These are phyloP conservation scores for Tolypocladium inflatum DNA, from an alignment of 2,329 filamentous ascomycete genomes.

Conservation along the genomic window DNA sequence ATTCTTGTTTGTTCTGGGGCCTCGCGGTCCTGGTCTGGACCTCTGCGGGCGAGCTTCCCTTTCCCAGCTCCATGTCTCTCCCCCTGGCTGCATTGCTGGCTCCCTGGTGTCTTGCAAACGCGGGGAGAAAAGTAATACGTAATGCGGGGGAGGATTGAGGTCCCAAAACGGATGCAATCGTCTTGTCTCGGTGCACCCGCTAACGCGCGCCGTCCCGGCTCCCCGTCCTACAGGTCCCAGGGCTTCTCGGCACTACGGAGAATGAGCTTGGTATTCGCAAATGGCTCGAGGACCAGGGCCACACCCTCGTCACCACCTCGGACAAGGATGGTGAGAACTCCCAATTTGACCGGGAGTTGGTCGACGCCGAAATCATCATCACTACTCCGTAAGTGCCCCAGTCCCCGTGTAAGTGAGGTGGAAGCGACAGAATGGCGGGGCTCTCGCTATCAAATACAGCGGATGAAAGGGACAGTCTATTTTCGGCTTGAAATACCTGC, in stretches of 20 bases:
- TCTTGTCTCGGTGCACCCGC: background rate
- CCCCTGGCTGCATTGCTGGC: background rate
- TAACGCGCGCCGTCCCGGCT: background rate
- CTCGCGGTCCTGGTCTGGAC: background rate
- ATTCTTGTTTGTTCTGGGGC: background rate
- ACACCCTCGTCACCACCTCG: constrained; percentile 93
- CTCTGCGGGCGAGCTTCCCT: background rate
- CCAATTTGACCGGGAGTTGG: constrained; percentile 88
- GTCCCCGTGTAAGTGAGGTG: background rate
- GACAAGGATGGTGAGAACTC: constrained; percentile 95
- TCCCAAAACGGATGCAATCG: background rate
- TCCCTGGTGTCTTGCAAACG: background rate
- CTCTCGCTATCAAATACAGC: background rate
- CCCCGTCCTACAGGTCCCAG: constrained; percentile 48
- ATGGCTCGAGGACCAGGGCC: constrained; percentile 95
- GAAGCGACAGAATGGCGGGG: no score
- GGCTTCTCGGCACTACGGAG: constrained; percentile 88
- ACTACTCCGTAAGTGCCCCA: constrained; percentile 68
- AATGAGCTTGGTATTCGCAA: constrained; percentile 96
- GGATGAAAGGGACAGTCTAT: background rate
- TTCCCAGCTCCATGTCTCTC: background rate
- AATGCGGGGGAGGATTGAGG: constrained; percentile 4
- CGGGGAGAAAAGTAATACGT: background rate
- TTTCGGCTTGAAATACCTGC: background rate
- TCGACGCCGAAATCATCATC: constrained; percentile 97